Percentiles rank a stretch among this genome's conserved stretches.
Conservation (phyloP, 257 asterid species). For the Cruciata laevipes region DNA sequence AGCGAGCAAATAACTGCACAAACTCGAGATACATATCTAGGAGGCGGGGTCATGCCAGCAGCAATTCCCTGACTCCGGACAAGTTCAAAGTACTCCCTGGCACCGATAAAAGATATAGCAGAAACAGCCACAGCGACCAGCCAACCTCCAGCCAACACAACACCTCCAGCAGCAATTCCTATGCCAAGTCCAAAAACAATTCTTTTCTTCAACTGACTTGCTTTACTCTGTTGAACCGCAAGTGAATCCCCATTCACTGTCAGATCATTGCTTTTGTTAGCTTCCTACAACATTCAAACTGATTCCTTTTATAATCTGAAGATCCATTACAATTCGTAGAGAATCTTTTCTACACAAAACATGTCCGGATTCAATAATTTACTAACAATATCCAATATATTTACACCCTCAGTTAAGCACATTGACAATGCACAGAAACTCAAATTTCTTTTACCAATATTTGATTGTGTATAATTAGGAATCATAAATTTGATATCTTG, state of each 20-base stretch:
- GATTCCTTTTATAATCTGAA: constrained; percentile 22
- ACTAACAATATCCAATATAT: neutral
- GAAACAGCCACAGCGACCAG: constrained; percentile 66
- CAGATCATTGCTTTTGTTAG: constrained; percentile 35
- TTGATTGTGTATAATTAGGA: neutral
- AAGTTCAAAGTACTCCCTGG: constrained; percentile 93
- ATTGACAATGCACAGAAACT: neutral
- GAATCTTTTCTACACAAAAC: neutral
- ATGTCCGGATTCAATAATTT: neutral
- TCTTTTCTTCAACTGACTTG: constrained; percentile 70
- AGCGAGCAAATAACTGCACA: constrained; percentile 72
- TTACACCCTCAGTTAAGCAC: neutral
- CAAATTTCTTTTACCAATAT: neutral
- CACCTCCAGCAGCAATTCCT: constrained; percentile 76
- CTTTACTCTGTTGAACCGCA: constrained; percentile 37
- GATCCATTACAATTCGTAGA: neutral
- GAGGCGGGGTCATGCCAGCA: constrained; percentile 97
- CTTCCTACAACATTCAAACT: constrained; percentile 61
- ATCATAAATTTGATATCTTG: too few species aligned
- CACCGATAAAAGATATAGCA: constrained; percentile 70
- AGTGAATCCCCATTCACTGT: constrained; percentile 30
- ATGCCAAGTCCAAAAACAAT: constrained; percentile 80
- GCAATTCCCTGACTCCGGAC: constrained; percentile 94
- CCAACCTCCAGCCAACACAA: constrained; percentile 96
- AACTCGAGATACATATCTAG: constrained; percentile 81